Evolutionary conservation across 306 rosid species (phyloP).

Genomic region (Quercus ilex): DNA sequence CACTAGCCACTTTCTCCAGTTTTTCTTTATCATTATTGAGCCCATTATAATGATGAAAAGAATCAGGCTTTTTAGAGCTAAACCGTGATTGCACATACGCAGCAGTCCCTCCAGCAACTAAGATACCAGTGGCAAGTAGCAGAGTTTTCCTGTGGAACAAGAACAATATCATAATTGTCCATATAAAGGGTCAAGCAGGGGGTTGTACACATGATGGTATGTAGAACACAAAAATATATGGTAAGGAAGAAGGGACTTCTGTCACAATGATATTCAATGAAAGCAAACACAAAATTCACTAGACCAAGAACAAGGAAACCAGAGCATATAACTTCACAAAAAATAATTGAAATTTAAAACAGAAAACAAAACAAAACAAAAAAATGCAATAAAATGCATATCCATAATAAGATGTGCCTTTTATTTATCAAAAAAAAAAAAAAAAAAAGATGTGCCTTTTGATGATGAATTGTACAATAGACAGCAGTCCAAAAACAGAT

Average conservation of each 20-base stretch:
- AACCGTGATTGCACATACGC: conserved; percentile 72
- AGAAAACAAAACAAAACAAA: no score
- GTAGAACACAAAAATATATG: background rate
- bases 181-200: background rate
- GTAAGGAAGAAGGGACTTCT: background rate
- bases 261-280: background rate
- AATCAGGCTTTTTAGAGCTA: conserved; percentile 37
- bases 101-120: conserved; percentile 84
- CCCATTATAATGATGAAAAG: conserved; percentile 53
- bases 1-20: conserved; percentile 19
- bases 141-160: conserved; percentile 63
- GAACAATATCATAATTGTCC: conserved; percentile 7
- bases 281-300: no score
- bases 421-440: no score
- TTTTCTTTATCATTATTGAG: conserved; percentile 32
- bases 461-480: no score
- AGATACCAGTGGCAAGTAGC: conserved; percentile 80
- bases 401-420: no score
- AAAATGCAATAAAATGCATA: no score
- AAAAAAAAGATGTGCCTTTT: no score
- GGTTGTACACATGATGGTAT: background rate
- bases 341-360: no score
- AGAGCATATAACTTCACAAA: no score
- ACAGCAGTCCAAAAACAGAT: no score
- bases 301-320: no score